Evolutionary conservation across 495 filamentous ascomycete species (phyloP).

Genomic region (Peziza echinospora): DNA sequence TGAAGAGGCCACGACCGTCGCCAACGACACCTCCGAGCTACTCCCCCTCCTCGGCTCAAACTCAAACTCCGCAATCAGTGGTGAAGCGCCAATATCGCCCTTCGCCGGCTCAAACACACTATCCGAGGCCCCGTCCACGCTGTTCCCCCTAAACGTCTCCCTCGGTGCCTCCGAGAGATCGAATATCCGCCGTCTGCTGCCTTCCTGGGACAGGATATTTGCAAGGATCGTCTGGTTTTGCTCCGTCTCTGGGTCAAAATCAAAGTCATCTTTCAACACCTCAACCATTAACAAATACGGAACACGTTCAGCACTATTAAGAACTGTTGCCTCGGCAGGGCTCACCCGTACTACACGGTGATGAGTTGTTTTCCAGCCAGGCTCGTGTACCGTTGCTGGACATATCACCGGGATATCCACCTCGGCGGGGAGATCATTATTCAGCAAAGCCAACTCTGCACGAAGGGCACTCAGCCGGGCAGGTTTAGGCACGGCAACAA

Average conservation of each 20-base stretch:
- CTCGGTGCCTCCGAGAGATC: constrained; percentile 37
- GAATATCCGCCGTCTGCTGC: constrained; percentile 39
- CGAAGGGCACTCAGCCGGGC: constrained; percentile 53
- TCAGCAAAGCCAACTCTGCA: constrained; percentile 51
- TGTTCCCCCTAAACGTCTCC: constrained; percentile 21
- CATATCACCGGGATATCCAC: constrained; percentile 58
- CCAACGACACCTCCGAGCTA: background rate
- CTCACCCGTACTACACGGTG: constrained; percentile 56
- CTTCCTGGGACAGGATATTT: constrained; percentile 34
- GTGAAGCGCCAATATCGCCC: constrained; percentile 47
- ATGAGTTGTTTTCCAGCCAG: constrained; percentile 43
- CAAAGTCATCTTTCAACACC: constrained; percentile 50
- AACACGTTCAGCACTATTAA: constrained; percentile 61
- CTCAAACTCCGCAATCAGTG: constrained; percentile 30
- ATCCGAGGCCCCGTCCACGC: constrained; percentile 29
- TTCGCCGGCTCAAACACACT: constrained; percentile 55
- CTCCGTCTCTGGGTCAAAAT: constrained; percentile 43
- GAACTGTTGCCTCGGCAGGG: constrained; percentile 52
- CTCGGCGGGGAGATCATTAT: constrained; percentile 50
- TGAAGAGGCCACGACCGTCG: constrained; percentile 5
- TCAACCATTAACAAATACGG: constrained; percentile 60
- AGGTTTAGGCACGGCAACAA: constrained; percentile 50
- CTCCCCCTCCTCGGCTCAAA: background rate
- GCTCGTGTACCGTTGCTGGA: constrained; percentile 37
- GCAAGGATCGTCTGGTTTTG: constrained; percentile 41